Conservation (phyloP, 179 eudicot species). For the Amaranthus tricolor region DNA sequence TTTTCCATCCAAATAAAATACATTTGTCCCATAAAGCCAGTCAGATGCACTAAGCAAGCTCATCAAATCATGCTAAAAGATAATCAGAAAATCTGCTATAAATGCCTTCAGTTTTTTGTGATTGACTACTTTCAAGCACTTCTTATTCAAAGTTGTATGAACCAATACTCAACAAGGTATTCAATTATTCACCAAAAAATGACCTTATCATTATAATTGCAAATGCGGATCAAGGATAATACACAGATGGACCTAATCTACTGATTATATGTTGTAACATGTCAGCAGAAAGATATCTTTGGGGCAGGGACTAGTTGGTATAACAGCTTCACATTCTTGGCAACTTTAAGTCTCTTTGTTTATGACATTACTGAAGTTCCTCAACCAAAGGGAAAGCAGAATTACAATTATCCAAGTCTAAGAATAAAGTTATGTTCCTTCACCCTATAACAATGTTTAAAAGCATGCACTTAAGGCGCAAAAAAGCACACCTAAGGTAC, state of each 20-base stretch:
- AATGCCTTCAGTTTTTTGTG: background rate
- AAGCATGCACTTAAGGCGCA: too few species aligned
- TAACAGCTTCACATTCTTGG: background rate
- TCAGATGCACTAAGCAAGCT: background rate
- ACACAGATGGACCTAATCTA: too few species aligned
- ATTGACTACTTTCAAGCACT: background rate
- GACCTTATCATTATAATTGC: constrained; percentile 1
- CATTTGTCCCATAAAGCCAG: background rate
- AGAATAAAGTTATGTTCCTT: too few species aligned
- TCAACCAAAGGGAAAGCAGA: background rate
- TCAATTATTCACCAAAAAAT: background rate
- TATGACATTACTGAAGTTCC: background rate
- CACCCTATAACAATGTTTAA: too few species aligned
- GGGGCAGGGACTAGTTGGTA: background rate
- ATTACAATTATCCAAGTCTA: background rate
- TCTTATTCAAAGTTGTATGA: background rate
- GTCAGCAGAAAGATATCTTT: background rate
- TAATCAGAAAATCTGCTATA: background rate
- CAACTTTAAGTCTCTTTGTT: background rate
- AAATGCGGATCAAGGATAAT: background rate
- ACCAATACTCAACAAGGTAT: background rate
- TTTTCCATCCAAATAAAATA: background rate
- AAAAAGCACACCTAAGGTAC: too few species aligned
- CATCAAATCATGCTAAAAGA: background rate
- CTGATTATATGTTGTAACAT: too few species aligned